phyloP scores from a whole-genome alignment of 2,329 filamentous ascomycete species.

The Immersiporthe knoxdaviesiana region DNA sequence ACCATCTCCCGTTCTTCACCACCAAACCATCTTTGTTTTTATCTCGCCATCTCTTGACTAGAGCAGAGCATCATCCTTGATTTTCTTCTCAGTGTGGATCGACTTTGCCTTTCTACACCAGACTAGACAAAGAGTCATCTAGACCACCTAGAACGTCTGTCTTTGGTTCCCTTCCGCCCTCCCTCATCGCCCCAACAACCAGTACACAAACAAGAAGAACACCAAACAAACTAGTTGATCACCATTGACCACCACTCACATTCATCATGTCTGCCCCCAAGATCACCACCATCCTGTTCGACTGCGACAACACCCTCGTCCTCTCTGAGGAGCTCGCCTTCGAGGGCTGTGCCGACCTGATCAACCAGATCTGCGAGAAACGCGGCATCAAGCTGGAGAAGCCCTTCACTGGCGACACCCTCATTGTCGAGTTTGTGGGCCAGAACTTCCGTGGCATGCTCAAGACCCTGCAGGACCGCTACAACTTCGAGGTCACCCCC shows the following conservation, averaged over 20 bases:
- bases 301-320: conserved; percentile 90
- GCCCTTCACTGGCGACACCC: conserved; percentile 75
- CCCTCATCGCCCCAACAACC: conserved; percentile 6
- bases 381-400: conserved; percentile 53
- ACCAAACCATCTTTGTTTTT: not conserved
- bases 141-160: conserved; percentile 17
- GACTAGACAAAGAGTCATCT: conserved; percentile 13
- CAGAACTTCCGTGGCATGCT: conserved; percentile 97
- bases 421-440: conserved; percentile 87
- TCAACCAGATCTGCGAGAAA: conserved; percentile 80
- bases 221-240: conserved; percentile 6
- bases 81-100: not conserved
- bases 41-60: conserved; percentile 3
- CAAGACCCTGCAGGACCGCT: conserved; percentile 72
- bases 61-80: not conserved
- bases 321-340: conserved; percentile 90
- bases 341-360: conserved; percentile 85
- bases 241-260: conserved; percentile 5
- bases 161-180: conserved; percentile 9
- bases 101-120: conserved; percentile 2
- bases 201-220: not conserved
- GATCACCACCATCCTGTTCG: conserved; percentile 75
- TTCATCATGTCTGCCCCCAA: conserved; percentile 36
- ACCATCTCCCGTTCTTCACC: not conserved
- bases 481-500: conserved; percentile 69